phyloP scores from a whole-genome alignment of 805 yeast genomes.

The Wilhelminamyces savonicus region DNA sequence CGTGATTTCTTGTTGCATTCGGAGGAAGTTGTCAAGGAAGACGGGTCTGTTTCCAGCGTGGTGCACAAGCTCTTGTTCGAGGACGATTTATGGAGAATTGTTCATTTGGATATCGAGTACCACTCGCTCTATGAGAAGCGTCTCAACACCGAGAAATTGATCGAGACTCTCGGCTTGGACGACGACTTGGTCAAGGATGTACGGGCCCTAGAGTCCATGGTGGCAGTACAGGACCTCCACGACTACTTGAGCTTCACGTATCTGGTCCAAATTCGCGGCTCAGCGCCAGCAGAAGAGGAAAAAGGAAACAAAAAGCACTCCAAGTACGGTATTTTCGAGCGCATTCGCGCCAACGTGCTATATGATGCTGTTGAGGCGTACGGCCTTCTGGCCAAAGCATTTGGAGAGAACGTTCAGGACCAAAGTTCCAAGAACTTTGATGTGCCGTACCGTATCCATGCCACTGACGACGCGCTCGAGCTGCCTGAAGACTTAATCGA shows the following conservation, averaged over 20 bases:
- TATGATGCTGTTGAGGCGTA: conserved; percentile 61
- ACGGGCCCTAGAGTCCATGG: conserved; percentile 52
- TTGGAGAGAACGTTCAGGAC: conserved; percentile 73
- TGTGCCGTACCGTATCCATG: conserved; percentile 52
- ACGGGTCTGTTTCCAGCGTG: conserved; percentile 25
- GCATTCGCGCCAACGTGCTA: conserved; percentile 57
- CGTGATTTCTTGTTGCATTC: conserved; percentile 76
- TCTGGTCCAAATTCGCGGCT: conserved; percentile 52
- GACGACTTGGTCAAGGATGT: conserved; percentile 56
- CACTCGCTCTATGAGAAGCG: conserved; percentile 79
- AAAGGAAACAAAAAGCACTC: conserved; percentile 44
- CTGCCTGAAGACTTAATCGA: conserved; percentile 58
- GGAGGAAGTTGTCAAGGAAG: conserved; percentile 35
- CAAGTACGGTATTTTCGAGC: conserved; percentile 57
- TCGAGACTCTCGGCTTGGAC: conserved; percentile 44
- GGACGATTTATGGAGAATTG: conserved; percentile 90
- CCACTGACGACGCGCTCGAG: conserved; percentile 60
- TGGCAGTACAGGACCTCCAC: conserved; percentile 80
- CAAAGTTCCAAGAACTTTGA: conserved; percentile 45
- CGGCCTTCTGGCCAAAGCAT: conserved; percentile 73
- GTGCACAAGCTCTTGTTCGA: conserved; percentile 56
- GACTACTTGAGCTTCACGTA: conserved; percentile 76
- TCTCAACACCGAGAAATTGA: conserved; percentile 51
- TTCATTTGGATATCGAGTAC: conserved; percentile 79
- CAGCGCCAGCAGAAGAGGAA: conserved; percentile 17